Evolutionary conservation across 768 basidiomycete species (phyloP), one percentile per base, ranked within the genome.

Genomic region (Grammothele lineata): DNA sequence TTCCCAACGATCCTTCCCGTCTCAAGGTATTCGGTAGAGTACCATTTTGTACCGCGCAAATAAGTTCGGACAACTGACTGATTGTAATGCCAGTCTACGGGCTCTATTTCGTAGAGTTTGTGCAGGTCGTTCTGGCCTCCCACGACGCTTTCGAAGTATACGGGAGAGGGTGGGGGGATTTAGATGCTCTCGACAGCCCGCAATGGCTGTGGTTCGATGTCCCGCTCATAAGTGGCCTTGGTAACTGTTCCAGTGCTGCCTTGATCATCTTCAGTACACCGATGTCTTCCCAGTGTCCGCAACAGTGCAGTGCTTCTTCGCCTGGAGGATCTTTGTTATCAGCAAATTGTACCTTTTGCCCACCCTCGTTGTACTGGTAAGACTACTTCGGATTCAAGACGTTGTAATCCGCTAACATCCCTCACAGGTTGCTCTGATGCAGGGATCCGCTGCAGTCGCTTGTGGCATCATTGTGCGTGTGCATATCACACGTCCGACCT

Each of bases 281-380:
- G 17, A 32, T 7, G 7, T 4, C n/a, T 19, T 19, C 12, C 18
- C 21, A 47, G 45, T 47, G 15, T 47, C 38, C 6, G 18, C 37
- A 10, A 33, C 37, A 7, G 52, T 50, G 6, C 52, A 54, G 22
- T 17, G 34, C 11, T 49, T 49, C 36, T 54, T 41, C 40, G 38
- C 47, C 4, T 54, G 52, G 52, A 15, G 52, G 27, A 43, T 49
- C 18, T 37, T 32, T n/a, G 41, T 43, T 3, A 22, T 49, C 14
- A 30, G 36, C 17, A 15, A 24, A 24, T 40, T 32, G 8, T n/a
- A 11, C 15, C 10, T 24, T 9, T 17, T 47, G 2, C n/a, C 21
- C 7, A 32, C 21, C 21, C 25, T 25, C 22, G 33, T 47, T 24
- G 21, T 33, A 18, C 11, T 41, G 25, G 43, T 41, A 32, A 26